Evolutionary conservation across 768 basidiomycete genomes (phyloP).

Genomic region (Rhizopogon vinicolor): DNA sequence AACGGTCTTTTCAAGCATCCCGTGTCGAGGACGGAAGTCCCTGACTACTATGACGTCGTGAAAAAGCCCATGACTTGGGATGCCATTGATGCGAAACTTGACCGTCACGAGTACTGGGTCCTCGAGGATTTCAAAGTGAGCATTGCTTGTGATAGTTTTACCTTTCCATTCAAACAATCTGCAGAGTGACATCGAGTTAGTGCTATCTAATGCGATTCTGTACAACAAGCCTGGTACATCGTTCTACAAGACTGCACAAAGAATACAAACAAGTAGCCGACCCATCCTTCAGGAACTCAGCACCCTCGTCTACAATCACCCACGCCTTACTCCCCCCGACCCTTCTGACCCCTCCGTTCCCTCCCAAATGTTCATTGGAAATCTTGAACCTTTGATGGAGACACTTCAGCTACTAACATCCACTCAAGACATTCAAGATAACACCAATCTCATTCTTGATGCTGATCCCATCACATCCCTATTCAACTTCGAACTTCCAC

Average conservation of each 20-base stretch:
- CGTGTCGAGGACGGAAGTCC: conserved; percentile 72
- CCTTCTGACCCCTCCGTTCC: neutral
- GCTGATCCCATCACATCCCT: conserved; percentile 61
- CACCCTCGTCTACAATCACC: conserved; percentile 13
- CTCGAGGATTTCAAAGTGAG: conserved; percentile 66
- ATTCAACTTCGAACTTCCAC: conserved; percentile 63
- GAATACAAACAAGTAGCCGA: conserved; percentile 45
- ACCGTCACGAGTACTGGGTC: conserved; percentile 79
- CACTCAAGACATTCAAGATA: conserved; percentile 45
- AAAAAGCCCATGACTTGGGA: conserved; percentile 87
- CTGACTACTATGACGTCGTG: conserved; percentile 89
- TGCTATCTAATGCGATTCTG: conserved; percentile 70
- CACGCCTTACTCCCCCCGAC: neutral
- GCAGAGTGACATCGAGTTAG: conserved; percentile 79
- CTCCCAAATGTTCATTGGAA: conserved; percentile 40
- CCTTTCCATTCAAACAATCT: neutral
- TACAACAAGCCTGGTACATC: conserved; percentile 80
- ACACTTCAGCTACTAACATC: conserved; percentile 54
- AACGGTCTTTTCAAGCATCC: conserved; percentile 77
- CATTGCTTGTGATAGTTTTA: neutral
- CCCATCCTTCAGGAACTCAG: conserved; percentile 30
- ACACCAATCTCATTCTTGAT: conserved; percentile 50
- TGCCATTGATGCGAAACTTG: conserved; percentile 76
- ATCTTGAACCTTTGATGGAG: conserved; percentile 68
- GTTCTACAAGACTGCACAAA: conserved; percentile 64